Evolutionary conservation across 768 basidiomycete genomes (phyloP).

Genomic region (Pleurotus citrinopileatus): DNA sequence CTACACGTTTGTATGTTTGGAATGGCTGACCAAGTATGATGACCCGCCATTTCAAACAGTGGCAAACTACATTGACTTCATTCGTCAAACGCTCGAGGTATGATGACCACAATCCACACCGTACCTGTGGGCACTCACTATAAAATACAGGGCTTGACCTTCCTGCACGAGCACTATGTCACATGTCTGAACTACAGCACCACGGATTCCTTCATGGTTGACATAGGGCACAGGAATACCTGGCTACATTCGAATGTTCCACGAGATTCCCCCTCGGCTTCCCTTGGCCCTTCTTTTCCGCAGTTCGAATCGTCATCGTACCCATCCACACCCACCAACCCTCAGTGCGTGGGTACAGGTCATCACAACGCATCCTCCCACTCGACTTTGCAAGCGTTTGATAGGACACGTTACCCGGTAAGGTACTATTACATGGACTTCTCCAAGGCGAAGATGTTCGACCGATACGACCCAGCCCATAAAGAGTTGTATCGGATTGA

Average conservation of each 20-base stretch:
- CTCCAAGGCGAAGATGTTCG: conserved; percentile 21
- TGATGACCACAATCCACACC: no score
- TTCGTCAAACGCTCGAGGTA: conserved; percentile 50
- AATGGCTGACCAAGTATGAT: conserved; percentile 41
- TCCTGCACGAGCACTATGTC: conserved; percentile 45
- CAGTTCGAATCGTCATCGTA: neutral
- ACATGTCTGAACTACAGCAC: conserved; percentile 34
- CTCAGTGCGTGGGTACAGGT: neutral
- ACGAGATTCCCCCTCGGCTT: neutral
- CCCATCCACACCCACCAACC: neutral
- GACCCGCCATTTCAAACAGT: conserved; percentile 44
- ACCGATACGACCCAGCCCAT: conserved; percentile 12
- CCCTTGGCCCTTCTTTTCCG: neutral
- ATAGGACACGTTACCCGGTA: conserved; percentile 22
- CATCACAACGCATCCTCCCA: neutral
- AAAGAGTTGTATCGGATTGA: conserved; percentile 29
- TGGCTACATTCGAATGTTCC: neutral
- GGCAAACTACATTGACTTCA: conserved; percentile 48
- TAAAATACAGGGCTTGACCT: conserved; percentile 38
- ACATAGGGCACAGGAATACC: conserved; percentile 24
- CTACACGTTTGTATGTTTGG: conserved; percentile 39
- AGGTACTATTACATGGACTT: conserved; percentile 32
- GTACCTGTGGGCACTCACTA: neutral
- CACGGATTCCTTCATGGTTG: conserved; percentile 38
- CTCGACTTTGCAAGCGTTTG: conserved; percentile 10